Evolutionary conservation across 176 grass and related monocot species (phyloP).

Genomic region (Tuctoria greenei): DNA sequence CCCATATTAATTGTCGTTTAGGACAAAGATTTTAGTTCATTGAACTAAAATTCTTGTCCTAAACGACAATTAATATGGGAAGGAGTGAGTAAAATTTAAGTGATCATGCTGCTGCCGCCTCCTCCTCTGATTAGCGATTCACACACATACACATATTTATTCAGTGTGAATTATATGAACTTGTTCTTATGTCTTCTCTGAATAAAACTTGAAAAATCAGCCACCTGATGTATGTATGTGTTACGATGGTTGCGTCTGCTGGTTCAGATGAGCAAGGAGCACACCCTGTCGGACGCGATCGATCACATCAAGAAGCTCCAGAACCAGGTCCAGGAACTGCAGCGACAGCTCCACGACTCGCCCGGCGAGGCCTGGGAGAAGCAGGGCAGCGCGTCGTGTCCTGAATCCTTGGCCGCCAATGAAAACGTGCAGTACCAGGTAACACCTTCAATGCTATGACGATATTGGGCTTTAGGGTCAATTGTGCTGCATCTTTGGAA

Average conservation of each 20-base stretch:
- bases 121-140: neutral
- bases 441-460: neutral
- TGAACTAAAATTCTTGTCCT: no score
- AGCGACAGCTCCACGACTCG: constrained; percentile 53
- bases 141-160: neutral
- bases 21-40: no score
- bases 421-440: constrained; percentile 65
- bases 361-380: constrained; percentile 56
- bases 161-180: neutral
- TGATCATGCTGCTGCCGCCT: neutral
- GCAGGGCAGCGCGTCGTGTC: constrained; percentile 50
- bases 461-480: neutral
- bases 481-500: neutral
- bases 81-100: no score
- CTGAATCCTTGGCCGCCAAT: constrained; percentile 32
- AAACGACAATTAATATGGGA: no score
- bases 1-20: no score
- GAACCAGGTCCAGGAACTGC: constrained; percentile 71
- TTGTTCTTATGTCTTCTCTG: neutral
- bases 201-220: neutral
- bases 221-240: neutral
- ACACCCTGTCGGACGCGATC: constrained; percentile 78
- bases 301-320: constrained; percentile 77
- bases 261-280: constrained; percentile 90
- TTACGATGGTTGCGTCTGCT: neutral